Conservation (phyloP, 2,329 filamentous ascomycete genomes). For the Diplocarpon rosae region DNA sequence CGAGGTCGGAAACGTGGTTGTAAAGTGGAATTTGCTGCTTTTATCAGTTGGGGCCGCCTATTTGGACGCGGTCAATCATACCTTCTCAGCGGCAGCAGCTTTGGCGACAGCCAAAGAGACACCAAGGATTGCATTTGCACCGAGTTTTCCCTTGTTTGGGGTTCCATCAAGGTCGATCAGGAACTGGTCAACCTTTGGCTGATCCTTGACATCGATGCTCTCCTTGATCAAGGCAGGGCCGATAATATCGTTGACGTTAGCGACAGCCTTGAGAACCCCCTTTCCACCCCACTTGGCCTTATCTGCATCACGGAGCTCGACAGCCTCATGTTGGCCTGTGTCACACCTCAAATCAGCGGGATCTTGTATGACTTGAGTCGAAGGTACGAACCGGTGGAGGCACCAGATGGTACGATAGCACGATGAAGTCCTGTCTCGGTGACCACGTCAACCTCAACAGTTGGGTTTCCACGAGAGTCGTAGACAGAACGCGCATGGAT, state of each 20-base stretch:
- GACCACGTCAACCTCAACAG: conserved; percentile 94
- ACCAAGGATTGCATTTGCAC: conserved; percentile 82
- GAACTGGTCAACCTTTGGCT: conserved; percentile 74
- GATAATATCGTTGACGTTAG: conserved; percentile 76
- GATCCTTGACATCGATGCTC: conserved; percentile 75
- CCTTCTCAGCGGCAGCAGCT: conserved; percentile 81
- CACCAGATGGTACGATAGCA: conserved; percentile 93
- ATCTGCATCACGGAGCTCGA: conserved; percentile 84
- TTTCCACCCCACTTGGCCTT: conserved; percentile 79
- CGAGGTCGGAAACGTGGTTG: conserved; percentile 76
- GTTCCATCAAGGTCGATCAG: conserved; percentile 78
- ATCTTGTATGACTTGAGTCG: conserved; percentile 11
- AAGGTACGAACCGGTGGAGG: conserved; percentile 68
- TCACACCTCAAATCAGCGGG: conserved; percentile 14
- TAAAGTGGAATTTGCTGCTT: conserved; percentile 66
- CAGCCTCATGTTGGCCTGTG: conserved; percentile 77
- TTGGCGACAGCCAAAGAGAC: conserved; percentile 78
- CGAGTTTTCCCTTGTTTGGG: conserved; percentile 76
- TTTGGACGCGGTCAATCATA: conserved; percentile 24
- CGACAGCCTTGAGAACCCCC: conserved; percentile 76
- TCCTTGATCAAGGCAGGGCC: conserved; percentile 74
- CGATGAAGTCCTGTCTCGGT: conserved; percentile 95
- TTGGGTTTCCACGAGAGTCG: conserved; percentile 97
- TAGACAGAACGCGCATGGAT: conserved; percentile 91
- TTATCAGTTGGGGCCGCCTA: not conserved